These are phyloP conservation scores for Neostapfia colusana DNA, from an alignment of 176 grass and related monocot genomes.

Conservation along the genomic window DNA sequence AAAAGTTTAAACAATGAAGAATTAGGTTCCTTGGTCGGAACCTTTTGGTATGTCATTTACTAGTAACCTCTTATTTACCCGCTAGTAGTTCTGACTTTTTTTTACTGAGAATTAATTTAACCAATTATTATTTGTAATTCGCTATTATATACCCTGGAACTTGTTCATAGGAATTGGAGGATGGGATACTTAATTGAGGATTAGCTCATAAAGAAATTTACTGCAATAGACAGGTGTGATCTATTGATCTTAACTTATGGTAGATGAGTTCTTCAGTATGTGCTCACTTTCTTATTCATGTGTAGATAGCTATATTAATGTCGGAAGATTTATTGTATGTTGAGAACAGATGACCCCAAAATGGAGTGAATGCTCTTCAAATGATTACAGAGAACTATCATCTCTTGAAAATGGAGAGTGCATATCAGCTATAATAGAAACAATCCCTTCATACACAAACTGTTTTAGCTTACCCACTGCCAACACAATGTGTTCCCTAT, in stretches of 20 bases:
- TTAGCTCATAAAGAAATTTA: slow-evolving; percentile 30
- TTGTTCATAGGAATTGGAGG: slow-evolving; percentile 30
- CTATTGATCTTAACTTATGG: slow-evolving; percentile 5
- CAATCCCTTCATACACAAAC: slow-evolving; percentile 31
- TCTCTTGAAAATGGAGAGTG: slow-evolving; percentile 39
- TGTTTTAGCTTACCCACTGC: slow-evolving; percentile 34
- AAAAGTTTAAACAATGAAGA: no score
- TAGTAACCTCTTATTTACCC: background rate
- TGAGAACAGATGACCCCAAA: slow-evolving; percentile 56
- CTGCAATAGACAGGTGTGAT: slow-evolving; percentile 35
- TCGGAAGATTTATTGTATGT: slow-evolving; percentile 36
- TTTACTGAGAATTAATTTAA: slow-evolving; percentile 13
- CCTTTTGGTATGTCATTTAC: slow-evolving; percentile 17
- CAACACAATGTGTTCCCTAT: slow-evolving; percentile 53
- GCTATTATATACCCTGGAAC: background rate
- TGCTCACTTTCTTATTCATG: slow-evolving; percentile 13
- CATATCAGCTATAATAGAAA: slow-evolving; percentile 37
- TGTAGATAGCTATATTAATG: slow-evolving; percentile 26
- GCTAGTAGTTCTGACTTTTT: slow-evolving; percentile 22
- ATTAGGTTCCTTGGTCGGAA: slow-evolving; percentile 3
- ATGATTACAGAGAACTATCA: slow-evolving; percentile 40
- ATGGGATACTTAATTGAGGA: slow-evolving; percentile 34
- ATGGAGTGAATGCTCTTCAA: slow-evolving; percentile 47
- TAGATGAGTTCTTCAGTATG: slow-evolving; percentile 20
- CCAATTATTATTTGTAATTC: slow-evolving; percentile 16